phyloP scores from a whole-genome alignment of 768 basidiomycete species.

The Tephrocybe sp. region DNA sequence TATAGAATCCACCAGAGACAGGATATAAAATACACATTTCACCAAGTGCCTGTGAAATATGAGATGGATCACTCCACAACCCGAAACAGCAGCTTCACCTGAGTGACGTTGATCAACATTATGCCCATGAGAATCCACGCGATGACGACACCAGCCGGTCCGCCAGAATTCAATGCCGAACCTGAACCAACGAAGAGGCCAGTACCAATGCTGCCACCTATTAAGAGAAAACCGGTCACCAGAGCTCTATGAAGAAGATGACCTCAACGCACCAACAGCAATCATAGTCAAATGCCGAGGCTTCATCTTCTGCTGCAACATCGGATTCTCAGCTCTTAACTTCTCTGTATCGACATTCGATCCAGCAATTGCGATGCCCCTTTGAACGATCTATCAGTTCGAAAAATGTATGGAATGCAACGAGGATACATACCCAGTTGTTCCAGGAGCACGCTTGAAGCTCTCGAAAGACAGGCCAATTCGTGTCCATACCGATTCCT shows the following conservation, averaged over 20 bases:
- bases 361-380: slow-evolving; percentile 37
- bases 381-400: slow-evolving; percentile 11
- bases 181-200: slow-evolving; percentile 49
- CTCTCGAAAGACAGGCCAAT: slow-evolving; percentile 38
- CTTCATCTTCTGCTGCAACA: slow-evolving; percentile 49
- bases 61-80: not conserved
- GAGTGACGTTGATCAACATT: slow-evolving; percentile 48
- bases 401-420: not conserved
- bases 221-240: not conserved
- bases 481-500: slow-evolving; percentile 43
- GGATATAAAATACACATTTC: slow-evolving; percentile 50
- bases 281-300: slow-evolving; percentile 45
- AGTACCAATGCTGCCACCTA: slow-evolving; percentile 48
- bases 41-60: slow-evolving; percentile 35
- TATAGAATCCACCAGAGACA: slow-evolving; percentile 48
- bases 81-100: slow-evolving; percentile 22
- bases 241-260: not conserved
- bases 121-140: slow-evolving; percentile 43
- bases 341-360: slow-evolving; percentile 33
- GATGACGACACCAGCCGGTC: slow-evolving; percentile 42
- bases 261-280: slow-evolving; percentile 37
- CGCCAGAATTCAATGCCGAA: slow-evolving; percentile 33
- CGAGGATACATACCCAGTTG: slow-evolving; percentile 34
- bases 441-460: slow-evolving; percentile 45
- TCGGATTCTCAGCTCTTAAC: slow-evolving; percentile 36